Conservation (phyloP, 257 asterid genomes). For the Nyctanthes arbortristis region DNA sequence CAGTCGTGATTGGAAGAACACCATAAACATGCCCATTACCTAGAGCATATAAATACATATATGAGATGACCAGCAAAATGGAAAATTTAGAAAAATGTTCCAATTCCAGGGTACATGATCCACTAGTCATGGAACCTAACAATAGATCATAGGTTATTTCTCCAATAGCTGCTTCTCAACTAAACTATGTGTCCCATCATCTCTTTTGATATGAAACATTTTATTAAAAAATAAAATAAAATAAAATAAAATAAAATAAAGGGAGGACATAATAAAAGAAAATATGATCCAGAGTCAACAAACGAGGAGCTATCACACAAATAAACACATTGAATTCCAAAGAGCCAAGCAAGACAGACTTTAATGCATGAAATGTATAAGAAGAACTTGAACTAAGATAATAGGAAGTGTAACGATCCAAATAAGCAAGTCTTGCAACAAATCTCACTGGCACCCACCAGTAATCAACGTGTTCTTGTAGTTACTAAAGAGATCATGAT, state of each 20-base stretch:
- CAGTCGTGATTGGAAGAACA: conserved; percentile 76
- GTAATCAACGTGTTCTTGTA: neutral
- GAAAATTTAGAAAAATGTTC: neutral
- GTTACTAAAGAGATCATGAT: neutral
- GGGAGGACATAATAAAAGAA: neutral
- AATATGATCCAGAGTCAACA: neutral
- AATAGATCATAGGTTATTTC: neutral
- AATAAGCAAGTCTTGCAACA: neutral
- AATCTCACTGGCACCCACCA: neutral
- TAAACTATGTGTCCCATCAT: conserved; percentile 2
- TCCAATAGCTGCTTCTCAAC: neutral
- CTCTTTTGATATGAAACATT: neutral
- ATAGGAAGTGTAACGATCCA: neutral
- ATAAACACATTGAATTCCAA: neutral
- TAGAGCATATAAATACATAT: conserved; percentile 38
- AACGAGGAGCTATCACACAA: conserved; percentile 7
- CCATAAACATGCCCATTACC: conserved; percentile 80
- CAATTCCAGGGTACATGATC: conserved; percentile 5
- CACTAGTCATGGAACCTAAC: conserved; percentile 4
- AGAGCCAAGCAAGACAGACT: conserved; percentile 2
- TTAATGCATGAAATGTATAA: neutral
- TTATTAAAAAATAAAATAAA: no score
- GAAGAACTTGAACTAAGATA: neutral
- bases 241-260: neutral
- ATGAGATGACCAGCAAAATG: conserved; percentile 19